Evolutionary conservation across 176 grass and related monocot genomes (phyloP).

Genomic region (Raddia distichophylla): DNA sequence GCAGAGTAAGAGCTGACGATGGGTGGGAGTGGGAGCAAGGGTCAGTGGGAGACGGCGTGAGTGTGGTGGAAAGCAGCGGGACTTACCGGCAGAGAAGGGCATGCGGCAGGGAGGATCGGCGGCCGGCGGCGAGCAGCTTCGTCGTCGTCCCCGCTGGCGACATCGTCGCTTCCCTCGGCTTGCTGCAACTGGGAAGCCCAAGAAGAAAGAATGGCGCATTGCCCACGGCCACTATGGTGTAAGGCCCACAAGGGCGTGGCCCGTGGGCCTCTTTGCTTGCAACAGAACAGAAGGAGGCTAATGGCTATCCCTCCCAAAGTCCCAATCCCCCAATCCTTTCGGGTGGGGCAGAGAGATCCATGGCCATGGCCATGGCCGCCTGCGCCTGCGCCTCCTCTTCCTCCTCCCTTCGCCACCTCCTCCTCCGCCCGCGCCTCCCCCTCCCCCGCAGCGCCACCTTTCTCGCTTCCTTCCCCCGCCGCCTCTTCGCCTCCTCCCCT

Average conservation of each 20-base stretch:
- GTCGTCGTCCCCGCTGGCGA: conserved; percentile 26
- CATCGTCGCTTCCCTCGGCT: conserved; percentile 26
- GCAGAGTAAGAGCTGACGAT: conserved; percentile 35
- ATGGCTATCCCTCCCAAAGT: no score
- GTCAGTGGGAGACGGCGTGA: conserved; percentile 6
- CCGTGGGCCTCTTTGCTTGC: no score
- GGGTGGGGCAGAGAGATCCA: not conserved
- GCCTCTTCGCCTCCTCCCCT: conserved; percentile 11
- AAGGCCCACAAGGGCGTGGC: no score
- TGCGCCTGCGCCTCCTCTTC: not conserved
- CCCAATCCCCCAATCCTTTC: not conserved
- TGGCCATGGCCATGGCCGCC: not conserved
- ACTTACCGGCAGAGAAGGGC: not conserved
- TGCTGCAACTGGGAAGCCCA: no score
- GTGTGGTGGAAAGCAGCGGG: not conserved
- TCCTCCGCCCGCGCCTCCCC: conserved; percentile 36
- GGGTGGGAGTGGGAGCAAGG: not conserved
- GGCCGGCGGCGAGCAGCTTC: conserved; percentile 26
- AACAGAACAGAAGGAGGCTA: no score
- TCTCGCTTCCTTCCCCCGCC: not conserved
- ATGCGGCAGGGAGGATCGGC: not conserved
- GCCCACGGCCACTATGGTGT: no score
- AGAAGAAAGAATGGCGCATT: no score
- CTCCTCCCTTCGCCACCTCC: conserved; percentile 44
- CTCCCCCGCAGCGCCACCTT: not conserved